Base-by-base conservation (phyloP, 169 alveolate genomes). In the Cryptosporidium sp. region DNA sequence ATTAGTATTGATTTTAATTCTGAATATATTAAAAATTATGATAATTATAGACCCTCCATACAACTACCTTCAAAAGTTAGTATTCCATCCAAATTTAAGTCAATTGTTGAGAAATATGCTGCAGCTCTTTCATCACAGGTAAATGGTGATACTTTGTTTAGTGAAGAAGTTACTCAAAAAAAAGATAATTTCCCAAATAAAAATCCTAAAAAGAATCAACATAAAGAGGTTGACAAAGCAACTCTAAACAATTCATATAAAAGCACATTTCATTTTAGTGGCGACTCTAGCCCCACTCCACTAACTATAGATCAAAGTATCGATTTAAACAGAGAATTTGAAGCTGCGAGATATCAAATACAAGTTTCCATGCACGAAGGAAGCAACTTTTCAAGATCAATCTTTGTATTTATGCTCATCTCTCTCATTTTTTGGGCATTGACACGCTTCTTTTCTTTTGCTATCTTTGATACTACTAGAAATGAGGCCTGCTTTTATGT, bases 281-380 rank as follows among this genome's bases (percentile, higher is more conserved):
- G 89, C 4, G 75, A 61, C 33, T 31, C 45, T 10, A 29, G 18
- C 14, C 42, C 31, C 12, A 44, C 67, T 3, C 31, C 75, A 42
- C 33, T 80, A 39, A 31, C 89, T 42, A 26, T 44, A 7, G 75
- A 80, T 5, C 80, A 80, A 61, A 80, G 62, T 12, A 44, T 61
- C 62, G 65, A 42, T 16, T 48, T 80, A 62, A 80, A 65, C 33
- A 80, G 61, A 37, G 89, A 80, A 23, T 80, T 80, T 65, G 89
- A 80, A 23, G 89, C 89, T 44, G 89, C 89, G 62, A 60, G 89
- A 35, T 80, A 80, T 52, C 89, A 80, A 48, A 80, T 80, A 42
- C 89, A 80, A 65, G 89, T 80, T 18, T n/a, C 89, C 33, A 80
- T 37, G 62, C 89, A 80, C 39, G 89, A 80, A 33, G 89, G 80